Conservation (phyloP, 2,329 filamentous ascomycete genomes). For the Ambrosiella beaveri region DNA sequence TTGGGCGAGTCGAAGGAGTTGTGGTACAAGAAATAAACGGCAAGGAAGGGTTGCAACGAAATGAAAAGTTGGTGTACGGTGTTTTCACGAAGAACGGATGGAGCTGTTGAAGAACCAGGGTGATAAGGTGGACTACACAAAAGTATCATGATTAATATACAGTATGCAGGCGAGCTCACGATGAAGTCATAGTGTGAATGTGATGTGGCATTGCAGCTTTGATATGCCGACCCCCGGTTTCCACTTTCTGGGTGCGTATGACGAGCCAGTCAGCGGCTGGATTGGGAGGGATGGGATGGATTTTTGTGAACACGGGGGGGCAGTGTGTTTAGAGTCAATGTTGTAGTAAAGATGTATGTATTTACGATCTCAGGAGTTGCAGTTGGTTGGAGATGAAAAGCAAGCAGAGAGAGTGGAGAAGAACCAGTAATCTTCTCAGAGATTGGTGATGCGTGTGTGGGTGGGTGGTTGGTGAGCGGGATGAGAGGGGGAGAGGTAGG, state of each 20-base stretch:
- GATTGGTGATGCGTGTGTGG: too few relatives aligned
- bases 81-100: not conserved
- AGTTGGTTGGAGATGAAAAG: too few relatives aligned
- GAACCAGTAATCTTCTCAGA: too few relatives aligned
- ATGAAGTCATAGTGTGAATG: slow-evolving; percentile 1
- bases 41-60: not conserved
- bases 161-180: not conserved
- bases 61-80: not conserved
- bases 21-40: slow-evolving; percentile 28
- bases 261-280: not conserved
- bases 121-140: not conserved
- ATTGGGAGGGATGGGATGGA: not conserved
- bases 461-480: too few relatives aligned
- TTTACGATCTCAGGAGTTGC: too few relatives aligned
- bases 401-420: too few relatives aligned
- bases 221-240: not conserved
- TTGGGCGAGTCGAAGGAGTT: slow-evolving; percentile 32
- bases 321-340: too few relatives aligned
- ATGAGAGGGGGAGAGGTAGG: too few relatives aligned
- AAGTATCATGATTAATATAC: not conserved
- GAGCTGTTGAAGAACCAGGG: not conserved
- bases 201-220: not conserved
- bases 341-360: too few relatives aligned
- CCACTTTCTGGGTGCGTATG: not conserved
- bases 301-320: not conserved